Percentiles rank a stretch among this genome's conserved stretches.
Conservation (phyloP, 805 yeast genomes). For the Candida nanaspora region DNA sequence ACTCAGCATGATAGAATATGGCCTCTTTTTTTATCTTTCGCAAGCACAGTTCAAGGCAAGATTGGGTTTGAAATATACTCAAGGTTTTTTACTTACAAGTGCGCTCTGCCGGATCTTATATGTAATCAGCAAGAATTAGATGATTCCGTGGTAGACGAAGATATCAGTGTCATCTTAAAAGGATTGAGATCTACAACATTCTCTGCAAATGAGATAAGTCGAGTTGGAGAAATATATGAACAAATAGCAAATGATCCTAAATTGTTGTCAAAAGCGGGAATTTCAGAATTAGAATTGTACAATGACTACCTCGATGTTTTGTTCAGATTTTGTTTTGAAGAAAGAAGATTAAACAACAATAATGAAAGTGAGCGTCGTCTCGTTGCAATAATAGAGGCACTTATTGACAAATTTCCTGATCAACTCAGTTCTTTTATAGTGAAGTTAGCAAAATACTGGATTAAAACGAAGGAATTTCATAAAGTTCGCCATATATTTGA, state of each 20-base stretch:
- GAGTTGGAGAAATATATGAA: conserved; percentile 20
- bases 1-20: conserved; percentile 52
- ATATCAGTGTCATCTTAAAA: not conserved
- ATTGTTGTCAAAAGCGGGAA: conserved; percentile 28
- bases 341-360: not conserved
- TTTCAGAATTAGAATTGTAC: conserved; percentile 43
- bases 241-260: conserved; percentile 25
- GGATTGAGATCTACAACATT: conserved; percentile 1
- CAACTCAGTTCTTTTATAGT: conserved; percentile 45
- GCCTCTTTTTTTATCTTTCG: conserved; percentile 44
- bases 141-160: conserved; percentile 4
- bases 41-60: conserved; percentile 33
- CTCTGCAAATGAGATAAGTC: conserved; percentile 5
- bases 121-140: not conserved
- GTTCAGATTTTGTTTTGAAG: conserved; percentile 8
- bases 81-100: conserved; percentile 23
- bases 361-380: not conserved
- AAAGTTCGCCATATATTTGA: conserved; percentile 39
- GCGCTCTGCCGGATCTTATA: conserved; percentile 1
- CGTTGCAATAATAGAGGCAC: not conserved
- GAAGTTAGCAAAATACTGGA: conserved; percentile 41
- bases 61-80: conserved; percentile 27
- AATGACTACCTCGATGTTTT: conserved; percentile 37
- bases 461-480: conserved; percentile 27
- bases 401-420: conserved; percentile 45